Conservation (phyloP, 306 rosid species). For the Fragaria vesca region DNA sequence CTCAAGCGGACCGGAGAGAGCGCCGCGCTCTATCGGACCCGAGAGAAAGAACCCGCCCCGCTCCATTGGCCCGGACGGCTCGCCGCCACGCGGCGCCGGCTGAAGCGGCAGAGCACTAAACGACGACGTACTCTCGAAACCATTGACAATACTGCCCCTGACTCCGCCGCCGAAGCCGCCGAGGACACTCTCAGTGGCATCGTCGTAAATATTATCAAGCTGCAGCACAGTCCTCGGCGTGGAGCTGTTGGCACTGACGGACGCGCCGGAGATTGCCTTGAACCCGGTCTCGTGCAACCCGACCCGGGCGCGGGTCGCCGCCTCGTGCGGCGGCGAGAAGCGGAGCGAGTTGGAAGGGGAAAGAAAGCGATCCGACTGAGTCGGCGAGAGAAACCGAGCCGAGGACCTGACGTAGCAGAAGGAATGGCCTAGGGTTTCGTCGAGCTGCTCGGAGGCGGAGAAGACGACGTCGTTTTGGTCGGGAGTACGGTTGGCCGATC, state of each 20-base stretch:
- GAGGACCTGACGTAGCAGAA: slow-evolving; percentile 93
- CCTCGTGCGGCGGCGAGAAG: slow-evolving; percentile 70
- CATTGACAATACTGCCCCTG: slow-evolving; percentile 57
- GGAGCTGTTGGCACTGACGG: slow-evolving; percentile 88
- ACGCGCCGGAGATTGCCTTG: slow-evolving; percentile 90
- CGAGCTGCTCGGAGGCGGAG: slow-evolving; percentile 56
- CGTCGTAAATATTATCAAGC: slow-evolving; percentile 50
- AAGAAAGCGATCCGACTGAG: slow-evolving; percentile 81
- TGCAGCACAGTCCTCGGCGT: slow-evolving; percentile 76
- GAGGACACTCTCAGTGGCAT: slow-evolving; percentile 38
- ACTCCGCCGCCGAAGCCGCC: slow-evolving; percentile 42
- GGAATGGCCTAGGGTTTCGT: slow-evolving; percentile 98
- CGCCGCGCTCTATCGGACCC: slow-evolving; percentile 88
- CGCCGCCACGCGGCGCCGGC: slow-evolving; percentile 66
- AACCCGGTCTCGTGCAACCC: slow-evolving; percentile 61
- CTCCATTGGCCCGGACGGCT: slow-evolving; percentile 62
- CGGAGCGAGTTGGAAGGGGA: slow-evolving; percentile 85
- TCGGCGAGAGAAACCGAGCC: slow-evolving; percentile 70
- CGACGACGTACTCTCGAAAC: slow-evolving; percentile 83
- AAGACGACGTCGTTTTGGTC: slow-evolving; percentile 44
- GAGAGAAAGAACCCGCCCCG: slow-evolving; percentile 86
- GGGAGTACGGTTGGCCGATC: slow-evolving; percentile 39
- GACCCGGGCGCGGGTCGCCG: slow-evolving; percentile 15
- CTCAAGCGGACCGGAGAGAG: slow-evolving; percentile 84
- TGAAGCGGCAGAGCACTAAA: slow-evolving; percentile 84